These are phyloP conservation scores for Leishmania martiniquensis DNA, from an alignment of 208 protist species.

Conservation along the genomic window DNA sequence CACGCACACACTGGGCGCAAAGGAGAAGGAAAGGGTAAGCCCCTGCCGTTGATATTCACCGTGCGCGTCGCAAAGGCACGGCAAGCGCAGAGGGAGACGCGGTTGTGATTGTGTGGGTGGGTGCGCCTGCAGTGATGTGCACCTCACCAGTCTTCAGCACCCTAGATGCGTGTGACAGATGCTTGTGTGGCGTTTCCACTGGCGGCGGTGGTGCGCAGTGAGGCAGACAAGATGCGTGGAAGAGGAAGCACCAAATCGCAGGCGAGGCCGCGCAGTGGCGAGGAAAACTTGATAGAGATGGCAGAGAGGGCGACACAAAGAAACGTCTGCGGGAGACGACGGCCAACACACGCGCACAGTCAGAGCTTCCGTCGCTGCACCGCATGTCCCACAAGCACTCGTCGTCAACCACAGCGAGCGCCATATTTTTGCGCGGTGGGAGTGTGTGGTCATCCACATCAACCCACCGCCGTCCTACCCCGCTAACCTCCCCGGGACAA, in stretches of 20 bases:
- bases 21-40: too few relatives aligned
- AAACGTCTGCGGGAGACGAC: not conserved
- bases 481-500: not conserved
- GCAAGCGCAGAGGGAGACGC: not conserved
- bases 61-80: not conserved
- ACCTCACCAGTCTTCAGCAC: not conserved
- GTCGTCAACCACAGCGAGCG: not conserved
- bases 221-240: not conserved
- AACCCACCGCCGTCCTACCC: not conserved
- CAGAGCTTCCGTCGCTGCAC: not conserved
- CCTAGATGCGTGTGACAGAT: not conserved
- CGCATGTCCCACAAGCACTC: not conserved
- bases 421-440: not conserved
- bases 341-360: not conserved
- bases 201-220: not conserved
- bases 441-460: not conserved
- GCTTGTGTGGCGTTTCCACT: not conserved
- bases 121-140: not conserved
- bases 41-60: not conserved
- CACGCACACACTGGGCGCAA: too few relatives aligned
- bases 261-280: not conserved
- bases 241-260: not conserved
- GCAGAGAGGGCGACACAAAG: not conserved
- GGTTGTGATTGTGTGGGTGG: not conserved
- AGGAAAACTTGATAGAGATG: not conserved